Conservation (phyloP, 495 filamentous ascomycete genomes). For the Pyronema omphalodes region DNA sequence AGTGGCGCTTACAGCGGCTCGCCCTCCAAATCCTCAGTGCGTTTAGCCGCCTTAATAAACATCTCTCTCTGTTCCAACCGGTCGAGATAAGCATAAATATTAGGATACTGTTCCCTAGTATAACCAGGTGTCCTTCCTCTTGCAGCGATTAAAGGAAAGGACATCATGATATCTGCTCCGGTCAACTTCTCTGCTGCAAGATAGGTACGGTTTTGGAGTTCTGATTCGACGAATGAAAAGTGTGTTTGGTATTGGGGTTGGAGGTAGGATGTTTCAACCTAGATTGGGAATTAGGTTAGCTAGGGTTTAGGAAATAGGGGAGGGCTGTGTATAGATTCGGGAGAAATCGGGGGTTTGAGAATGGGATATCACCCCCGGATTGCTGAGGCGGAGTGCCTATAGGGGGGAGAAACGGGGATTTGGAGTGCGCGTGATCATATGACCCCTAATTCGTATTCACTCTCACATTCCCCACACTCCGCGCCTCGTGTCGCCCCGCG, state of each 20-base stretch:
- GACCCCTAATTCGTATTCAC: no score
- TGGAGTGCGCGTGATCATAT: no score
- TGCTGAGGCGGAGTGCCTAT: no score
- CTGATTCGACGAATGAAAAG: conserved; percentile 52
- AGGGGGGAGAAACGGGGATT: no score
- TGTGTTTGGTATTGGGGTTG: conserved; percentile 44
- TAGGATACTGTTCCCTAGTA: conserved; percentile 38
- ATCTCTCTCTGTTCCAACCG: conserved; percentile 42
- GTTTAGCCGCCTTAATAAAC: conserved; percentile 34
- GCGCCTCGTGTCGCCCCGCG: no score
- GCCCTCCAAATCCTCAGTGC: neutral
- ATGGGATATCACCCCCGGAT: no score
- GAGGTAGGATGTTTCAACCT: conserved; percentile 40
- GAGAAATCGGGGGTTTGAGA: no score
- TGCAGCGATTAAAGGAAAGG: conserved; percentile 48
- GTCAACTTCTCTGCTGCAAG: conserved; percentile 56
- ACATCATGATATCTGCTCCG: conserved; percentile 64
- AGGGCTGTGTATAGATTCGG: no score
- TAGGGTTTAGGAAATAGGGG: no score
- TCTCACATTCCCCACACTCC: no score
- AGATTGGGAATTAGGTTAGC: neutral
- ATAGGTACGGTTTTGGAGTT: conserved; percentile 46
- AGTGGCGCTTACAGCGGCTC: neutral
- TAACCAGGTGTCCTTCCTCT: conserved; percentile 26
- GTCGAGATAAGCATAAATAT: conserved; percentile 41